Percentiles rank a stretch among this genome's conserved stretches.
These are phyloP conservation scores for Alternaria conjuncta DNA, from an alignment of 2,329 filamentous ascomycete genomes.

Conservation along the genomic window DNA sequence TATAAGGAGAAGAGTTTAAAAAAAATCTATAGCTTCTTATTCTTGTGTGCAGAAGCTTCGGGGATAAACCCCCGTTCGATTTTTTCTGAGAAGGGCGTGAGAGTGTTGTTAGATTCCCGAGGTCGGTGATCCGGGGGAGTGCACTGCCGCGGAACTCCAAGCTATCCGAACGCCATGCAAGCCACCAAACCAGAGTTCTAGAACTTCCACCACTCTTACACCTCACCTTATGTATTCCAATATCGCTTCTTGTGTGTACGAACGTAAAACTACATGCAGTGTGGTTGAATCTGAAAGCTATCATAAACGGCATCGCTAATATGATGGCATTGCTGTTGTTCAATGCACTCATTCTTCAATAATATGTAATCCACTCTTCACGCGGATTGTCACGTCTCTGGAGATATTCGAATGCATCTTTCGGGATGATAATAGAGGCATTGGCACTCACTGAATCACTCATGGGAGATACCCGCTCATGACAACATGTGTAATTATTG, in stretches of 20 bases:
- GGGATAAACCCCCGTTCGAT: no score
- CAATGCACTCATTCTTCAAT: neutral
- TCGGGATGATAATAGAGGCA: neutral
- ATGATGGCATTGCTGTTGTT: no score
- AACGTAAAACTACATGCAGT: neutral
- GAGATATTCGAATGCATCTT: neutral
- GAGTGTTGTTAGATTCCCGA: neutral
- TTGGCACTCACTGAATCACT: neutral
- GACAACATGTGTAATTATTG: no score
- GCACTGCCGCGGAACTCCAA: neutral
- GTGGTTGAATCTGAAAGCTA: no score
- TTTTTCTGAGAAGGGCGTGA: no score
- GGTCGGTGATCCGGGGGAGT: neutral
- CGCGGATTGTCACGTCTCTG: no score
- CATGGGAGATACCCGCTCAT: neutral
- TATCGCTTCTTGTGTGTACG: neutral
- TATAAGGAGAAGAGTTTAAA: no score
- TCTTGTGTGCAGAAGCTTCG: no score
- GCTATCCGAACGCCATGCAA: neutral
- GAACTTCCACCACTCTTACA: neutral
- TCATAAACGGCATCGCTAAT: no score
- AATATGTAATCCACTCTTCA: no score
- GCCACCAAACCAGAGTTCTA: neutral
- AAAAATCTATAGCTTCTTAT: no score
- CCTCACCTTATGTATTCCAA: neutral